Conservation (phyloP, 2,329 filamentous ascomycete species). For the Verruconis gallopava region DNA sequence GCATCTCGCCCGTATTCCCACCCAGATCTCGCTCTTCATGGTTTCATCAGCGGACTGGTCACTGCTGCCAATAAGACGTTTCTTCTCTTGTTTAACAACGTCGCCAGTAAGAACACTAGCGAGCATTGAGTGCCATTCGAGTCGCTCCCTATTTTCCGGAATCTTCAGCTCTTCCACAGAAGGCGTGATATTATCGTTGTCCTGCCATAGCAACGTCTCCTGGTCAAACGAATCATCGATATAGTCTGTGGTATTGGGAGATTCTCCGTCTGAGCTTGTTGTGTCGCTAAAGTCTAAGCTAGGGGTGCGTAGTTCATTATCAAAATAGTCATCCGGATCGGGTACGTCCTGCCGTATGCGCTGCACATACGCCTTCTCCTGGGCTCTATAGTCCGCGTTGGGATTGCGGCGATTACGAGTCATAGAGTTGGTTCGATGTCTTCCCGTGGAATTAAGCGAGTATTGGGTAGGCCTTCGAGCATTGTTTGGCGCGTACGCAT, state of each 20-base stretch:
- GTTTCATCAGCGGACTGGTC: slow-evolving; percentile 61
- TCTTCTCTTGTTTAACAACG: slow-evolving; percentile 96
- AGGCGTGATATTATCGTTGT: slow-evolving; percentile 77
- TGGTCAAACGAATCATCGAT: slow-evolving; percentile 83
- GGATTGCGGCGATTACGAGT: slow-evolving; percentile 48
- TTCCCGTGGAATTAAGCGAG: slow-evolving; percentile 30
- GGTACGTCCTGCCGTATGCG: slow-evolving; percentile 67
- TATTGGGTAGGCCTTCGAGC: slow-evolving; percentile 35
- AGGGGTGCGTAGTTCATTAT: slow-evolving; percentile 52
- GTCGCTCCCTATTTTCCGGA: slow-evolving; percentile 71
- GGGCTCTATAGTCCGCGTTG: slow-evolving; percentile 62
- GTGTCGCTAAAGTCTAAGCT: slow-evolving; percentile 56
- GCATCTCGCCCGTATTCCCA: slow-evolving; percentile 70
- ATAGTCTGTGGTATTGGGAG: slow-evolving; percentile 69
- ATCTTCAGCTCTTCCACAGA: slow-evolving; percentile 83
- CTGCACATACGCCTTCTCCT: slow-evolving; percentile 92
- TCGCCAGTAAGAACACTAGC: slow-evolving; percentile 91
- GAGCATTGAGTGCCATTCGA: slow-evolving; percentile 98
- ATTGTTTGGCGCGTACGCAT: slow-evolving; percentile 34
- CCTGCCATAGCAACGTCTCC: slow-evolving; percentile 84
- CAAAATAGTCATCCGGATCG: slow-evolving; percentile 54
- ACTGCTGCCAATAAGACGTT: slow-evolving; percentile 71
- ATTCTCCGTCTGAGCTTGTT: slow-evolving; percentile 83
- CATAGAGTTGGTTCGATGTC: slow-evolving; percentile 43
- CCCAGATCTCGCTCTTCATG: slow-evolving; percentile 63